Base-by-base conservation (phyloP, 177 flowering plant species). In the Vitis hybrid region DNA sequence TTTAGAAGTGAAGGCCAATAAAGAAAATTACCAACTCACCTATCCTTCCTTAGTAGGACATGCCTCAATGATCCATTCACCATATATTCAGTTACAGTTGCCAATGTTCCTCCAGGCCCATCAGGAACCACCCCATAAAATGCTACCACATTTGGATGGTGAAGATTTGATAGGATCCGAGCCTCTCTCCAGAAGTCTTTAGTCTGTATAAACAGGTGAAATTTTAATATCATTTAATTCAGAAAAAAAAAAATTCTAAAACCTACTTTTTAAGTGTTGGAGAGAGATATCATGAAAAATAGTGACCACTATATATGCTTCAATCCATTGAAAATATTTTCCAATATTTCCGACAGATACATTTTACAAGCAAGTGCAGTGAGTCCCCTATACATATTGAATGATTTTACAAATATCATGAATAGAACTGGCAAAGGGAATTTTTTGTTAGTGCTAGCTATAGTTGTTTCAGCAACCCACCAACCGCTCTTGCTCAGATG, bases 101-200 rank as follows among this genome's bases (percentile, higher is more conserved):
- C 98, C 78, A 91, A 84, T 50, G 94, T 88, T 66, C 89, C 92
- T 39, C 86, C 96, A 21, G 88, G 84, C 23, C 91, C 97, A 85
- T 92, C 96, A 30, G 94, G 91, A 70, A 92, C 97, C 32, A 92
- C 89, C 62, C 98, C 98, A 81, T 94, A 94, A 58, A 94, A 94
- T 66, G 98, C 98, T 56, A 94, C 87, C 19, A 94, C 92, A 76
- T 94, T 94, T 59, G 98, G 98, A 82, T 94, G 98, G 79, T 94
- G 98, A 81, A 94, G 97, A 68, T 83, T 90, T 13, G 97, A 90
- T 6, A 94, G 87, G 45, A 91, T 92, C 57, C 80, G 79, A 56
- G 98, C 97, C 73, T 94, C 98, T 77, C 96, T 88, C 98, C 98
- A 94, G 69, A 92, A 92, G 74, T 94, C 98, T 70, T 86, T 86